These are phyloP conservation scores for Exserohilum rostratum DNA, from an alignment of 2,329 filamentous ascomycete genomes.

Conservation along the genomic window DNA sequence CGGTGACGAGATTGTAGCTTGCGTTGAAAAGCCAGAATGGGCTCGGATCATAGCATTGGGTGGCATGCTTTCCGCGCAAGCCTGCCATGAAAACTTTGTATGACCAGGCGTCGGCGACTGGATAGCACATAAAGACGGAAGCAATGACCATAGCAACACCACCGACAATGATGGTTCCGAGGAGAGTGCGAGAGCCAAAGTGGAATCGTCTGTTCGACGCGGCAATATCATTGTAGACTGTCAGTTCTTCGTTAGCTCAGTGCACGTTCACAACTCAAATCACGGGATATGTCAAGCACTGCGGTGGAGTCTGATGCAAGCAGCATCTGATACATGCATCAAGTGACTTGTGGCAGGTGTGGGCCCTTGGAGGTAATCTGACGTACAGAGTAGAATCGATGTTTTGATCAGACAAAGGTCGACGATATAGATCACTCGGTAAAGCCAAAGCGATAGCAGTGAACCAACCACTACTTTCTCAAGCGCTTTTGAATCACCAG, in stretches of 20 bases:
- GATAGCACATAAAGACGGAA: conserved; percentile 36
- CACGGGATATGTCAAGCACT: not conserved
- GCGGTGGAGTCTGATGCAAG: not conserved
- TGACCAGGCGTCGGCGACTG: conserved; percentile 35
- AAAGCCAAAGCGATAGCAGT: conserved; percentile 35
- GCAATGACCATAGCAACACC: conserved; percentile 37
- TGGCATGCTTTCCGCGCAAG: conserved; percentile 19
- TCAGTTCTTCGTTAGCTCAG: not conserved
- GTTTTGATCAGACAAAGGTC: conserved; percentile 39
- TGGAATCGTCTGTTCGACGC: conserved; percentile 37
- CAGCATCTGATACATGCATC: not conserved
- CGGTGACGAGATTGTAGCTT: conserved; percentile 50
- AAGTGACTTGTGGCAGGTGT: not conserved
- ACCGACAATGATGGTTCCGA: conserved; percentile 29
- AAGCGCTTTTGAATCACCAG: conserved; percentile 7
- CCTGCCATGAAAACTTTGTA: conserved; percentile 27
- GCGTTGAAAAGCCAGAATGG: conserved; percentile 46
- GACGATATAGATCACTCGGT: conserved; percentile 39
- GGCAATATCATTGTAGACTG: conserved; percentile 40
- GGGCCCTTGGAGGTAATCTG: not conserved
- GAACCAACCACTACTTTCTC: conserved; percentile 14
- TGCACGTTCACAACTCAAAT: not conserved
- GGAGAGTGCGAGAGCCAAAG: conserved; percentile 24
- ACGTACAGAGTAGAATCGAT: conserved; percentile 38
- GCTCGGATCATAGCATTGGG: conserved; percentile 33